Base-by-base conservation (phyloP, 176 grass and related monocot species). In the Oryza officinalis region DNA sequence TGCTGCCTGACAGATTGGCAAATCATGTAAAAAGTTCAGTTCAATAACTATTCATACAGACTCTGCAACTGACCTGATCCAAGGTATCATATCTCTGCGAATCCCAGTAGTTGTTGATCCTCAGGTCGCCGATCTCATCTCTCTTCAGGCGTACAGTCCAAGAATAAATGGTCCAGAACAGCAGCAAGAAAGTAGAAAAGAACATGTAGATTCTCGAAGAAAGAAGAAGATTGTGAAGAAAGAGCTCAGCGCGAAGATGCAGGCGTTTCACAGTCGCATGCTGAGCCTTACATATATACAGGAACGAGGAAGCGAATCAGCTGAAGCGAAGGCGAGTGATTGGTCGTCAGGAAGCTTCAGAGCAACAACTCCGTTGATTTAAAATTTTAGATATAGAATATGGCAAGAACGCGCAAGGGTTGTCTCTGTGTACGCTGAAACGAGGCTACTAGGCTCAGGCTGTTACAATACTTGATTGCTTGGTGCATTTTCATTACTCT, bases 171-270 rank as follows among this genome's bases (percentile, higher is more conserved):
- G 64, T 27, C 2, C 59, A 74, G 59, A 74, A 60, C 2, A 74
- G 13, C 10, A 84, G 61, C 13, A 88, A 26, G 60, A 79, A 74
- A 1, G 81, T 50, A 35, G 59, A 84, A 69, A 84, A 71, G 59
- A 88, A 26, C 86, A 87, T 87, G 25, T 10, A 8, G 10, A 8
- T 8, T 31, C 40, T 47, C 25, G 27, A 28, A 67, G 61, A 63
- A 46, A 46, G 27, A 17, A 46, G 27, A 17, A 4, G 31, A 25
- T 2, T 20, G 9, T 3, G 67, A 40, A 27, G 13, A 27, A 18
- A 23, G 49, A 65, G 61, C 38, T 41, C 13, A 10, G 13, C 2
- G 35, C n/a, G 18, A 37, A 40, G 74, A 4, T 20, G 47, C 22
- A 12, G 65, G 64, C 4, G 7, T 30, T 23, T 20, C 35, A 47